Evolutionary conservation across 2,329 filamentous ascomycete species (phyloP).

Genomic region (Fusarium sp.): DNA sequence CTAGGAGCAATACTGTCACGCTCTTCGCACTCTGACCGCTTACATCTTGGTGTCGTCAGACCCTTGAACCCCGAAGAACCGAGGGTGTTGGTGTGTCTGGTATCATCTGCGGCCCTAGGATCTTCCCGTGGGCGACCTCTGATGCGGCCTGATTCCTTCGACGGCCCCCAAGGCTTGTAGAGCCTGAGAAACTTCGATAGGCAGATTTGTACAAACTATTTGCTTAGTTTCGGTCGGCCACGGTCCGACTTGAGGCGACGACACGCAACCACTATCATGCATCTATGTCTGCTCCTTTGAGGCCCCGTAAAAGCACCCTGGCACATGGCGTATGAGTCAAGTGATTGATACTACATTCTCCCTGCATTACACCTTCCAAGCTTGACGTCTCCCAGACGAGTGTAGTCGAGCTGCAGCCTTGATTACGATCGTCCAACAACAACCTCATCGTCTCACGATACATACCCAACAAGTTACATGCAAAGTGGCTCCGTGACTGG

Average conservation of each 20-base stretch:
- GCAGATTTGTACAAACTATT: constrained; percentile 8
- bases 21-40: constrained; percentile 18
- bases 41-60: constrained; percentile 1
- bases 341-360: constrained; percentile 42
- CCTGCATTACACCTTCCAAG: constrained; percentile 31
- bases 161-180: constrained; percentile 5
- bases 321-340: constrained; percentile 47
- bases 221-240: constrained; percentile 14
- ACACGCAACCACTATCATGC: constrained; percentile 30
- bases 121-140: constrained; percentile 40
- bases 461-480: constrained; percentile 40
- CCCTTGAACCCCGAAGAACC: constrained; percentile 4
- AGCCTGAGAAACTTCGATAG: constrained; percentile 9
- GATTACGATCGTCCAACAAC: constrained; percentile 29
- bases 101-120: constrained; percentile 30
- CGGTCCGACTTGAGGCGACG: constrained; percentile 21
- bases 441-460: constrained; percentile 13
- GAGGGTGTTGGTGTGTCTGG: constrained; percentile 26
- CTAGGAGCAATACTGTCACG: constrained; percentile 1
- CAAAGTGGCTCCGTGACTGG: constrained; percentile 31
- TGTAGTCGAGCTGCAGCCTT: constrained; percentile 33
- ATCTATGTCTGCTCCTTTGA: constrained; percentile 18
- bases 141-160: constrained; percentile 33
- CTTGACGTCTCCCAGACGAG: constrained; percentile 15
- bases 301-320: constrained; percentile 35